Conservation (phyloP, 176 grass and related monocot species). For the Aegilops umbellulata region DNA sequence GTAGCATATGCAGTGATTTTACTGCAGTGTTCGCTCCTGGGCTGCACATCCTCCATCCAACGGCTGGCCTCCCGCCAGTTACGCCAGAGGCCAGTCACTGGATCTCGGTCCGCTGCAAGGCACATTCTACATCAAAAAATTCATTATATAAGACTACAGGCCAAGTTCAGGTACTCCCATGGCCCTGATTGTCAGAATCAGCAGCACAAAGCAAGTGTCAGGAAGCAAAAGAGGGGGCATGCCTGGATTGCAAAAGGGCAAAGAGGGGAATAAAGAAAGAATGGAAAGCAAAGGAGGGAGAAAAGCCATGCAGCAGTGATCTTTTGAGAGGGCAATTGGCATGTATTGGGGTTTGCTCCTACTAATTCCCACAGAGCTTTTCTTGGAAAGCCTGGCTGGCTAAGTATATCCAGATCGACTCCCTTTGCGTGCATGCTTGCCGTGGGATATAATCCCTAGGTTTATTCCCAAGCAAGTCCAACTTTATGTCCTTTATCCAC, state of each 20-base stretch:
- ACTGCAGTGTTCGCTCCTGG: too few relatives aligned
- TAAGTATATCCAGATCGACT: slow-evolving; percentile 24
- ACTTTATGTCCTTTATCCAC: slow-evolving; percentile 52
- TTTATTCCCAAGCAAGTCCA: slow-evolving; percentile 38
- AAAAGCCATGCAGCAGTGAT: slow-evolving; percentile 54
- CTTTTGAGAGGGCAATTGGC: slow-evolving; percentile 64
- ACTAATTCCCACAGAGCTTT: slow-evolving; percentile 45
- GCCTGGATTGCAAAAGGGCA: slow-evolving; percentile 53
- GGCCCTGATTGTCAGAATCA: slow-evolving; percentile 18
- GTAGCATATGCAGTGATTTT: too few relatives aligned
- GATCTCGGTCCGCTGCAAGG: too few relatives aligned
- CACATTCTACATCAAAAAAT: background rate
- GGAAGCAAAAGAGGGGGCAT: slow-evolving; percentile 20
- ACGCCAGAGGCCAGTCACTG: too few relatives aligned
- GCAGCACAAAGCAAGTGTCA: slow-evolving; percentile 13
- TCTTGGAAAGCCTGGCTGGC: slow-evolving; percentile 51
- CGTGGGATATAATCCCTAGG: slow-evolving; percentile 52
- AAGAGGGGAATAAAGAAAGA: slow-evolving; percentile 68
- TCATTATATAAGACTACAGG: background rate
- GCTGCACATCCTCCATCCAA: too few relatives aligned
- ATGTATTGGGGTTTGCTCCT: slow-evolving; percentile 34
- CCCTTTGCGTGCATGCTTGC: slow-evolving; percentile 47
- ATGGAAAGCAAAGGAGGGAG: slow-evolving; percentile 36
- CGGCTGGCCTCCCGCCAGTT: too few relatives aligned
- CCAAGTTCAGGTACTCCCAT: background rate